Evolutionary conservation across 352 stramenopile genomes (phyloP), one percentile per base, ranked within the genome.

Genomic region (Detonula confervacea): DNA sequence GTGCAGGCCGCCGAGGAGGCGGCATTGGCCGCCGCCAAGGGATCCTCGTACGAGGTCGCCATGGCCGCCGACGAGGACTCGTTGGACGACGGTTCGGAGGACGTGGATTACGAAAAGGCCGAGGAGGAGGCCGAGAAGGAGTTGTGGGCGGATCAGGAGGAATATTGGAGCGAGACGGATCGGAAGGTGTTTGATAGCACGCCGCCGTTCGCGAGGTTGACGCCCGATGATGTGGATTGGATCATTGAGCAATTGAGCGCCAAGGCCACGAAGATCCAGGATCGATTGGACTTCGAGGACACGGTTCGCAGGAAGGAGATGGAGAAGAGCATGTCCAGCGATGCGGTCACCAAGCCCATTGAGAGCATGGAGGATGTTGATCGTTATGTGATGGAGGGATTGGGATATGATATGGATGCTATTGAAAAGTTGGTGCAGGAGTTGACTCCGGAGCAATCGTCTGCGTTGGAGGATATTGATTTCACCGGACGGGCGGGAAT

Each of bases 121-220:
- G 77, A 87, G 39, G 77, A 87, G 14, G 86, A 91, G 25, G 79
- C 88, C 16, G 86, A 92, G 39, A 90, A 87, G 76, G 64, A 82
- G 12, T 64, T 76, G 30, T 86, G 88, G 63, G 64, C 75, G 25
- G 83, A 79, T 54, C 56, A 81, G 51, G 67, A 68, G 25, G 65
- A 73, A 27, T 65, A 81, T 56, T 80, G 68, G 77, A 84, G 37
- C 24, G 68, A 63, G 24, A 68, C 64, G 29, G 65, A 77, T 51
- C 70, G 35, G 57, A 74, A 20, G 65, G 86, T 69, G 51, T 81
- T 81, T 61, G 37, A 77, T 14, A 81, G 82, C 46, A 81, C 79
- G n/a, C 83, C 86, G 12, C 73, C 60, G n/a, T 59, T 63, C 65
- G 57, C 73, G 22, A 61, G 82, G 20, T 77, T 86, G 27, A 86